phyloP scores from a whole-genome alignment of 2,329 filamentous ascomycete genomes.

The Epichloe typhina region DNA sequence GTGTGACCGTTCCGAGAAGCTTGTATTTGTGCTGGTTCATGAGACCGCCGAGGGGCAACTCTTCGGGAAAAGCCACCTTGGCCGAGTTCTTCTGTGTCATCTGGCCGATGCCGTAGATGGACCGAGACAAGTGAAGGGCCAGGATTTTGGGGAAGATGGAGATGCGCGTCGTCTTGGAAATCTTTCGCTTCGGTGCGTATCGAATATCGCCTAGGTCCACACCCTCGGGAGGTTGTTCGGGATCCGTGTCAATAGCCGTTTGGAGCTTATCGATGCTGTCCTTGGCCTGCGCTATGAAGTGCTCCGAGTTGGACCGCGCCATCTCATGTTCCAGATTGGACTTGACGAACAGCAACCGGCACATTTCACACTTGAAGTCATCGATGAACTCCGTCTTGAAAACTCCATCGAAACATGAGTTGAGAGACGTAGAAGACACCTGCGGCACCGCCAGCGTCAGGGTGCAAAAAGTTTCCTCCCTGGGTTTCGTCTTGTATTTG shows the following conservation, averaged over 20 bases:
- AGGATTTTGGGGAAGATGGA: conserved; percentile 80
- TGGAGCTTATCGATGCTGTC: conserved; percentile 53
- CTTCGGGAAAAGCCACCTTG: conserved; percentile 85
- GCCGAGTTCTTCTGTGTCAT: conserved; percentile 85
- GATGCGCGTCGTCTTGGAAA: conserved; percentile 78
- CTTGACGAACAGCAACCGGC: conserved; percentile 70
- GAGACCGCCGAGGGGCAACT: conserved; percentile 68
- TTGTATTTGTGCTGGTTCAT: conserved; percentile 69
- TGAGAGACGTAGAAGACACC: conserved; percentile 65
- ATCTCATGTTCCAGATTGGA: conserved; percentile 49
- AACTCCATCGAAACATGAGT: conserved; percentile 81
- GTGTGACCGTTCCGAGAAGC: conserved; percentile 75
- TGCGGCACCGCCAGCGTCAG: conserved; percentile 86
- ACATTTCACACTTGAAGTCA: conserved; percentile 91
- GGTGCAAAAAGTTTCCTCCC: conserved; percentile 76
- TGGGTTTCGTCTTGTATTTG: conserved; percentile 75
- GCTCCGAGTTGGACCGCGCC: conserved; percentile 37
- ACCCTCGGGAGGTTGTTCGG: conserved; percentile 61
- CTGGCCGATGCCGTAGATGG: conserved; percentile 69
- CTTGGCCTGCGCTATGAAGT: conserved; percentile 37
- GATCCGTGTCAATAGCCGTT: conserved; percentile 61
- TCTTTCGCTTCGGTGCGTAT: conserved; percentile 66
- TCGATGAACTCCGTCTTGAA: conserved; percentile 94
- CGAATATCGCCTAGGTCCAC: conserved; percentile 63
- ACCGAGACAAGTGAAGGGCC: conserved; percentile 82